Conservation (phyloP, 2,329 filamentous ascomycete genomes). For the Zymoseptoria tritici region DNA sequence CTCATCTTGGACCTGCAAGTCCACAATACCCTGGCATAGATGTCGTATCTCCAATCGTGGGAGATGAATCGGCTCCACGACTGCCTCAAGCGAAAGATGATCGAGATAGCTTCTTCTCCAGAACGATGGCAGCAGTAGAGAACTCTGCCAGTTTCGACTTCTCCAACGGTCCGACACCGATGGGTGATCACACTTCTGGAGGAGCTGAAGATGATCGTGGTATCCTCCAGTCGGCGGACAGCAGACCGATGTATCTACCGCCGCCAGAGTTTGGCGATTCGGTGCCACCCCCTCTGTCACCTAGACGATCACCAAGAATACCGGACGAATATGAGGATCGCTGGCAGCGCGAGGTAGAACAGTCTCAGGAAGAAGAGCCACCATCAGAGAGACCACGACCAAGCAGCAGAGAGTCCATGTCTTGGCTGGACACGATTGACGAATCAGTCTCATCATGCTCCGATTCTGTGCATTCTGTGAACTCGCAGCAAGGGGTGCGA, state of each 20-base stretch:
- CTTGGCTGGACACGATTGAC: constrained; percentile 54
- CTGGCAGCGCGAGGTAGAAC: constrained; percentile 33
- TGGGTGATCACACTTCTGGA: not conserved
- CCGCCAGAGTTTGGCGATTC: constrained; percentile 40
- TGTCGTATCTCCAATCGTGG: constrained; percentile 25
- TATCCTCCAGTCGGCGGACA: constrained; percentile 1
- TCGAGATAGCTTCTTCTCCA: constrained; percentile 25
- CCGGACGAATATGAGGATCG: not conserved
- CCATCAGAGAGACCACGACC: constrained; percentile 6
- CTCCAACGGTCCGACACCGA: not conserved
- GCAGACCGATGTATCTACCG: constrained; percentile 18
- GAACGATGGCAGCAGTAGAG: constrained; percentile 24
- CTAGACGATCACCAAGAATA: constrained; percentile 40
- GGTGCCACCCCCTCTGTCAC: constrained; percentile 65
- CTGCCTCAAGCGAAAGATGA: constrained; percentile 20
- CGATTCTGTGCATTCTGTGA: constrained; percentile 69
- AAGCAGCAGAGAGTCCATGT: constrained; percentile 23
- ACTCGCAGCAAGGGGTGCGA: constrained; percentile 61
- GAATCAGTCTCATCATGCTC: constrained; percentile 73
- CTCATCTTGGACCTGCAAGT: constrained; percentile 30
- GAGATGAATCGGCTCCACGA: constrained; percentile 36
- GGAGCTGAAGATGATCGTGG: constrained; percentile 6
- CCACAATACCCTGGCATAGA: constrained; percentile 19
- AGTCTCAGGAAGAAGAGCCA: not conserved
- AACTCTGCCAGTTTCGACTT: constrained; percentile 10